Evolutionary conservation across 73 alveolate genomes (phyloP).

Genomic region (Paramecium caudatum): DNA sequence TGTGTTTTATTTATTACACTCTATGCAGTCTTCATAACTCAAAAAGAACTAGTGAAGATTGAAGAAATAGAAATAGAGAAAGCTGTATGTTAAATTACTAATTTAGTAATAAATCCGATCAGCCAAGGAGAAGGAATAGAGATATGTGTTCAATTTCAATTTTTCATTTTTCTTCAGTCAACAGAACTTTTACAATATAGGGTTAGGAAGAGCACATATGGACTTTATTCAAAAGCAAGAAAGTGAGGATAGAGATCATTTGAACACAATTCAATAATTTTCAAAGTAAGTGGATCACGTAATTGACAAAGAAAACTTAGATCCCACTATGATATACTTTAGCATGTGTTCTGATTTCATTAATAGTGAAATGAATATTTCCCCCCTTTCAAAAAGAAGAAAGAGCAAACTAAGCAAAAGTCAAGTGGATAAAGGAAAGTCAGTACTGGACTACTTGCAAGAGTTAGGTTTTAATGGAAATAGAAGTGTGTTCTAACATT

Average conservation of each 20-base stretch:
- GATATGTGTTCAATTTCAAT: constrained; percentile 11
- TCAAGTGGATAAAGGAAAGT: not conserved
- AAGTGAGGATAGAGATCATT: constrained; percentile 4
- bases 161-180: constrained; percentile 33
- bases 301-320: constrained; percentile 48
- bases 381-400: not conserved
- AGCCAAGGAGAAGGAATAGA: not conserved
- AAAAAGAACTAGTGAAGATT: constrained; percentile 26
- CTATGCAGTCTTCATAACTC: constrained; percentile 27
- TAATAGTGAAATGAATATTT: not conserved
- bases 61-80: constrained; percentile 59
- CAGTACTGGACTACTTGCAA: constrained; percentile 11
- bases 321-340: constrained; percentile 61
- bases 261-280: constrained; percentile 4
- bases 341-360: constrained; percentile 49
- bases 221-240: constrained; percentile 5
- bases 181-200: constrained; percentile 29
- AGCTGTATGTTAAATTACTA: not conserved
- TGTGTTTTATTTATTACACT: constrained; percentile 23
- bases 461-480: constrained; percentile 67
- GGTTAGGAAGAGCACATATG: constrained; percentile 56
- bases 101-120: constrained; percentile 40
- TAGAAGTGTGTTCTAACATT: constrained; percentile 7
- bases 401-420: not conserved
- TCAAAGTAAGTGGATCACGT: constrained; percentile 50